Base-by-base conservation (phyloP, 2,329 filamentous ascomycete genomes). In the Colletotrichum australisinense region DNA sequence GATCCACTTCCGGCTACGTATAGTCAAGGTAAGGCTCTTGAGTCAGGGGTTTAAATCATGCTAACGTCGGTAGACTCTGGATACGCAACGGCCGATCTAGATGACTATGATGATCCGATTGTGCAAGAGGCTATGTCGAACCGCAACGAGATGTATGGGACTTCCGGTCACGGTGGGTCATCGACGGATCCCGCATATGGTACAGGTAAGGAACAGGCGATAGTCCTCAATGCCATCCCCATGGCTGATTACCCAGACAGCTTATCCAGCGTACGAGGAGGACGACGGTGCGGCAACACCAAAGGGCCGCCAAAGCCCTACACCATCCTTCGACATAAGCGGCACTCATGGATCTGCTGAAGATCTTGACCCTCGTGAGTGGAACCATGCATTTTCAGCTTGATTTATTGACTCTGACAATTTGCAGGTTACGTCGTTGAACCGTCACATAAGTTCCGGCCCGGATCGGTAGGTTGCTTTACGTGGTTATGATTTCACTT, bases 341-440 rank as follows among this genome's bases (percentile, higher is more conserved):
- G 73, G 73, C 14, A 69, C 66, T 38, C 26, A 32, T 3, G 74
- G 69, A n/a, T 24, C 72, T 52, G 53, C 24, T 14, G 75, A 74
- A 46, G 16, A 30, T 2, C 72, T 85, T 12, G 83, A 85, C 73
- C 80, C 81, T 35, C 81, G 85, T 86, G 77, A 75, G 83, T 75
- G 1, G 19, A 49, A 7, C 2, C 1, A 7, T 4, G 9, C 14
- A 9, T n/a, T 1, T 19, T 42, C 22, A 5, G 24, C 5, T 16
- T 1, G 19, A 7, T 12, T 22, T 11, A 26, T 14, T 6, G 14
- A 6, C 12, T 32, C 67, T 73, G 16, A 73, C 26, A 26, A 70
- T 56, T 58, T 22, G n/a, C 42, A 87, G 85, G 83, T 2, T 87
- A 83, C 69, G 76, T 77, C 32, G 78, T 87, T 22, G 79, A 84